These are phyloP conservation scores for Thyridium curvatum DNA, from an alignment of 2,329 filamentous ascomycete species.

Conservation along the genomic window DNA sequence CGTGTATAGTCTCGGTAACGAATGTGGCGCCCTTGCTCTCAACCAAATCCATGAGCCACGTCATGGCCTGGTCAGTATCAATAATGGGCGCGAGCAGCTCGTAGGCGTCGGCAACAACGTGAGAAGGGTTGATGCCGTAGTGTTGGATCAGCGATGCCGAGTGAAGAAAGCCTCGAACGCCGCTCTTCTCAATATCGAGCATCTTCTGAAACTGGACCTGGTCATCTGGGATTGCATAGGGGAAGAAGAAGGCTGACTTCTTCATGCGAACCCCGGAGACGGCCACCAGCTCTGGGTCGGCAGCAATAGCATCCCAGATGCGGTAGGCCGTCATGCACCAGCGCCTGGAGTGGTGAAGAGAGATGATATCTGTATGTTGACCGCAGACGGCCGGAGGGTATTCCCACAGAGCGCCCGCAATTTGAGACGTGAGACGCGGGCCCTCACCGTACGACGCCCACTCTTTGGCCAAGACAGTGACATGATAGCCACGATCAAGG, in stretches of 20 bases:
- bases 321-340: constrained; percentile 7
- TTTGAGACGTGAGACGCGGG: constrained; percentile 36
- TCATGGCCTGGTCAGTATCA: constrained; percentile 37
- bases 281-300: constrained; percentile 19
- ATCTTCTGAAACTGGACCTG: constrained; percentile 20
- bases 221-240: constrained; percentile 22
- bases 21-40: constrained; percentile 30
- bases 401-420: constrained; percentile 40
- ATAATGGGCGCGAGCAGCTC: constrained; percentile 37
- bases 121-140: constrained; percentile 20
- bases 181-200: constrained; percentile 21
- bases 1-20: constrained; percentile 27
- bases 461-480: constrained; percentile 35
- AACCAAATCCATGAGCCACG: constrained; percentile 32
- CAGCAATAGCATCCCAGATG: constrained; percentile 31
- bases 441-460: constrained; percentile 27
- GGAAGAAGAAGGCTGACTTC: constrained; percentile 32
- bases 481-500: constrained; percentile 34
- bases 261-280: constrained; percentile 29
- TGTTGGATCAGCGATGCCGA: constrained; percentile 27
- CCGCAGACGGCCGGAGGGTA: constrained; percentile 38
- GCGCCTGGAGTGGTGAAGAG: no score
- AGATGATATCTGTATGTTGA: constrained; percentile 24
- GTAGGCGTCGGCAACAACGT: constrained; percentile 34
- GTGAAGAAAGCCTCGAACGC: constrained; percentile 29